Conservation (phyloP, 306 rosid genomes). For the Quercus wislizeni region DNA sequence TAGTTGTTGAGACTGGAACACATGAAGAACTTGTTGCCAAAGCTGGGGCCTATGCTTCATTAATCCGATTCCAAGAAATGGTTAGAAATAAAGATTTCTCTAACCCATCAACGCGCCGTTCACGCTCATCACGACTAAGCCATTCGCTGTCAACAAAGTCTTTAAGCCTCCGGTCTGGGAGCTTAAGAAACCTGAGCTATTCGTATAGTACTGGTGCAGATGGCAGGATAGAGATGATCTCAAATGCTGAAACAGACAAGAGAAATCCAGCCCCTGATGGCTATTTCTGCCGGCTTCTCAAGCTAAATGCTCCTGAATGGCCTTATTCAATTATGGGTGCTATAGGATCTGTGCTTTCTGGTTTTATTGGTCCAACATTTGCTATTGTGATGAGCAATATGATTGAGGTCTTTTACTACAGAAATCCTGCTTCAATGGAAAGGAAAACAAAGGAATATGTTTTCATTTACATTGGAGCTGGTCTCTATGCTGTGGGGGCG, state of each 20-base stretch:
- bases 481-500: constrained; percentile 89
- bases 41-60: constrained; percentile 80
- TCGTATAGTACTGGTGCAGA: constrained; percentile 93
- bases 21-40: constrained; percentile 86
- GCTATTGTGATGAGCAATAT: constrained; percentile 98
- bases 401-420: constrained; percentile 93
- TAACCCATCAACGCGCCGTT: constrained; percentile 81
- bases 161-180: constrained; percentile 85
- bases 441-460: constrained; percentile 91
- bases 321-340: constrained; percentile 99
- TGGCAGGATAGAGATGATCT: constrained; percentile 95
- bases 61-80: constrained; percentile 96
- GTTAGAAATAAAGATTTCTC: constrained; percentile 79
- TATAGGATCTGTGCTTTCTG: constrained; percentile 83
- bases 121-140: constrained; percentile 84
- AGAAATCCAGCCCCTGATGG: constrained; percentile 85
- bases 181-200: constrained; percentile 90
- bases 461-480: constrained; percentile 91
- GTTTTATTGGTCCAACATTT: constrained; percentile 93
- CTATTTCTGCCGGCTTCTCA: constrained; percentile 75
- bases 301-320: constrained; percentile 95
- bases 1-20: constrained; percentile 94
- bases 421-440: constrained; percentile 79
- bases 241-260: constrained; percentile 88
- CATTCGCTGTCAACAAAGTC: constrained; percentile 92